Percentiles rank a stretch among this genome's conserved stretches.
Conservation (phyloP, 345 rosid species). For the Salix udensis region DNA sequence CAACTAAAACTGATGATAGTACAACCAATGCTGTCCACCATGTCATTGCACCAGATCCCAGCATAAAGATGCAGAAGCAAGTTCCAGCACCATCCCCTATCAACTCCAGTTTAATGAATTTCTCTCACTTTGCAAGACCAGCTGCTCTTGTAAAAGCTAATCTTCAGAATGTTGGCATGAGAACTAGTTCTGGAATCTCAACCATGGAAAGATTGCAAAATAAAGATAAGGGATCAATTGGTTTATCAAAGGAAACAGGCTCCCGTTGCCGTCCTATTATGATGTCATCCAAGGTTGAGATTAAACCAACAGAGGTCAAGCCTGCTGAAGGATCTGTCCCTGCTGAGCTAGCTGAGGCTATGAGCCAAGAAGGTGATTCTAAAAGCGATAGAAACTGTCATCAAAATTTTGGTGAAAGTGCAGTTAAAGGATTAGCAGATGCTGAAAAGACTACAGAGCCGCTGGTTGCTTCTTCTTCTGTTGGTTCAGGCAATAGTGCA, state of each 20-base stretch:
- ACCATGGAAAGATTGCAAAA: slow-evolving; percentile 22
- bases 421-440: slow-evolving; percentile 36
- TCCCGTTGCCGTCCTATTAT: slow-evolving; percentile 28
- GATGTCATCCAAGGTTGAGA: slow-evolving; percentile 33
- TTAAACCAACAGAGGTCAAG: slow-evolving; percentile 34
- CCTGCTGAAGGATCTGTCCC: slow-evolving; percentile 30
- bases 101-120: slow-evolving; percentile 46
- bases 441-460: slow-evolving; percentile 50
- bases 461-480: slow-evolving; percentile 61
- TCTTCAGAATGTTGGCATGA: slow-evolving; percentile 28
- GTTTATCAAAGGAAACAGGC: slow-evolving; percentile 28
- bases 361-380: slow-evolving; percentile 26
- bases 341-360: slow-evolving; percentile 33
- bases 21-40: slow-evolving; percentile 10
- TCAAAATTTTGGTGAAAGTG: slow-evolving; percentile 30
- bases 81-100: slow-evolving; percentile 32
- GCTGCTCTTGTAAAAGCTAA: slow-evolving; percentile 44
- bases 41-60: slow-evolving; percentile 26
- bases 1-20: slow-evolving; percentile 27
- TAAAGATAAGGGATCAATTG: slow-evolving; percentile 30
- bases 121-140: slow-evolving; percentile 64
- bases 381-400: slow-evolving; percentile 18
- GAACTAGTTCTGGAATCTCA: slow-evolving; percentile 23
- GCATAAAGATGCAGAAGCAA: slow-evolving; percentile 38
- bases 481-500: slow-evolving; percentile 66